Percentiles rank a stretch among this genome's conserved stretches.
These are phyloP conservation scores for Mycena sanguinolenta DNA, from an alignment of 768 basidiomycete species.

Conservation along the genomic window DNA sequence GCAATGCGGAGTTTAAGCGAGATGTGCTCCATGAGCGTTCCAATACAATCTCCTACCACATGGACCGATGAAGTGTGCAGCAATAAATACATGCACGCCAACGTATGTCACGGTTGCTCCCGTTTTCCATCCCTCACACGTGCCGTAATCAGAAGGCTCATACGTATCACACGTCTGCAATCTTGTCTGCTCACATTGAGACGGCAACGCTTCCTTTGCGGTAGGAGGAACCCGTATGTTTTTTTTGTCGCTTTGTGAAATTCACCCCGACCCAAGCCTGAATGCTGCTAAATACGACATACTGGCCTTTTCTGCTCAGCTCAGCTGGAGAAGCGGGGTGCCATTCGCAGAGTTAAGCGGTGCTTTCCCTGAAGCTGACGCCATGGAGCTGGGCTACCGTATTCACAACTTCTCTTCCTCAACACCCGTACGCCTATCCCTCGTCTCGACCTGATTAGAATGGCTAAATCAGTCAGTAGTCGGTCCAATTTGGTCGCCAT, in stretches of 20 bases:
- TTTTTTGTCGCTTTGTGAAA: slow-evolving; percentile 2
- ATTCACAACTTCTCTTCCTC: slow-evolving; percentile 60
- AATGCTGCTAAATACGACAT: slow-evolving; percentile 53
- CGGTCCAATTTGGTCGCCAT: slow-evolving; percentile 54
- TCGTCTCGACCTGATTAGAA: background rate
- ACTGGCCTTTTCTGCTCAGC: slow-evolving; percentile 56
- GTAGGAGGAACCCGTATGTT: slow-evolving; percentile 46
- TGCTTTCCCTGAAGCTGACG: slow-evolving; percentile 53
- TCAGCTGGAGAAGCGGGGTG: slow-evolving; percentile 67
- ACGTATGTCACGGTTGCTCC: slow-evolving; percentile 43
- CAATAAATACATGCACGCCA: slow-evolving; percentile 37
- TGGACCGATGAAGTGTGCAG: slow-evolving; percentile 57
- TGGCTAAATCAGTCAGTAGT: slow-evolving; percentile 2
- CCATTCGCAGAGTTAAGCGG: slow-evolving; percentile 72
- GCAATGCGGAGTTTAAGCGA: slow-evolving; percentile 66
- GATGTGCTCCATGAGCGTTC: slow-evolving; percentile 62
- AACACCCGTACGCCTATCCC: slow-evolving; percentile 22
- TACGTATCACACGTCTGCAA: slow-evolving; percentile 66
- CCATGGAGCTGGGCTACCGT: slow-evolving; percentile 45
- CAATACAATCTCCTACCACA: slow-evolving; percentile 58
- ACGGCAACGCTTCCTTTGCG: slow-evolving; percentile 70
- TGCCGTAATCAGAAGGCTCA: slow-evolving; percentile 45
- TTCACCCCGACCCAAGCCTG: slow-evolving; percentile 43
- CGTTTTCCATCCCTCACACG: slow-evolving; percentile 23
- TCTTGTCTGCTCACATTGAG: slow-evolving; percentile 72